Evolutionary conservation across 164 flowering plant genomes (phyloP).

Genomic region (Liriodendron chinense): DNA sequence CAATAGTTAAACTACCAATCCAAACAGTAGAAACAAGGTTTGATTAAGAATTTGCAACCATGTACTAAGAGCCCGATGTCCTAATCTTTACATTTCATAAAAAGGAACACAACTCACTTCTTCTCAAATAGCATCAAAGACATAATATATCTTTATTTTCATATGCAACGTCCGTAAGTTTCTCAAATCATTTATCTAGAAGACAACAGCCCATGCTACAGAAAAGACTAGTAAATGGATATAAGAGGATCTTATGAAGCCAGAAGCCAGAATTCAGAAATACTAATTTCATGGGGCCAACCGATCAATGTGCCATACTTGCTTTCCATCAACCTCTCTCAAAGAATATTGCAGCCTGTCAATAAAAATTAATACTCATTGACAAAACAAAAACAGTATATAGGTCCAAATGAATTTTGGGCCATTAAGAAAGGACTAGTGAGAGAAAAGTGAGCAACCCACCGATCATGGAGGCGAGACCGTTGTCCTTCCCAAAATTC

Average conservation of each 20-base stretch:
- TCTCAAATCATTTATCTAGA: too few relatives aligned
- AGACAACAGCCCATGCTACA: too few relatives aligned
- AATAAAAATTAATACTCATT: background rate
- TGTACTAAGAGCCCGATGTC: too few relatives aligned
- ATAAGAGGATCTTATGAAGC: slow-evolving; percentile 11
- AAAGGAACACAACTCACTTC: too few relatives aligned
- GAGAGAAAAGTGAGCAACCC: slow-evolving; percentile 3
- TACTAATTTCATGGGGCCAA: slow-evolving; percentile 68
- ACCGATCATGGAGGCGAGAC: slow-evolving; percentile 96
- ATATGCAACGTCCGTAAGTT: too few relatives aligned
- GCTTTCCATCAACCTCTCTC: slow-evolving; percentile 46
- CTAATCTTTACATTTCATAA: too few relatives aligned
- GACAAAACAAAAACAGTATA: background rate
- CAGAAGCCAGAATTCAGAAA: slow-evolving; percentile 15
- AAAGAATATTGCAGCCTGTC: slow-evolving; percentile 65
- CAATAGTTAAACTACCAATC: too few relatives aligned
- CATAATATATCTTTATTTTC: too few relatives aligned
- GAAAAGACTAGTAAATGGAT: too few relatives aligned
- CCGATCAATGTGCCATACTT: slow-evolving; percentile 55
- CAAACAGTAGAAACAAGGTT: too few relatives aligned
- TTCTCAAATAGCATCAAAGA: too few relatives aligned
- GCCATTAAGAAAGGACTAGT: background rate
- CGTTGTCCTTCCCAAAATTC: slow-evolving; percentile 97
- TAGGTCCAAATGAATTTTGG: background rate
- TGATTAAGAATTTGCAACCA: too few relatives aligned